phyloP scores from a whole-genome alignment of 108 stramenopile species.

The Epithemia pelagica region DNA sequence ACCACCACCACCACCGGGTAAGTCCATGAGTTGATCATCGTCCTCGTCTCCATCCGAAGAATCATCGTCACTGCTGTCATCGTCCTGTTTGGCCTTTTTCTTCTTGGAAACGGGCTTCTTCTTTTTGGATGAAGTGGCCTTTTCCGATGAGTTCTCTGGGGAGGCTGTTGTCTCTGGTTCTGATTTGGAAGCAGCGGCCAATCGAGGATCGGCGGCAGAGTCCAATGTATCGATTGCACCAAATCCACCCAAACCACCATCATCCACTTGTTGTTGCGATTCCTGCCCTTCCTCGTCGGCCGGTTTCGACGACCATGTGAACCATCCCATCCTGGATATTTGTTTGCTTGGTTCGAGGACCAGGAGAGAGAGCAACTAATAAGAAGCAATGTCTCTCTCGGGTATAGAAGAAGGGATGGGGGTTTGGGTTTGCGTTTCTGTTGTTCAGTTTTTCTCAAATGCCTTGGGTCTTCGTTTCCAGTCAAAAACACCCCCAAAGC shows the following conservation, averaged over 20 bases:
- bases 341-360: no score
- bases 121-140: background rate
- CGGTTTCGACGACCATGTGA: background rate
- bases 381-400: no score
- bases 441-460: no score
- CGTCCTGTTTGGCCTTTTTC: background rate
- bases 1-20: background rate
- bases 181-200: background rate
- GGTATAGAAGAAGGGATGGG: no score
- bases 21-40: constrained; percentile 3
- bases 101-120: background rate
- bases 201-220: background rate
- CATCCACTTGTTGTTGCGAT: background rate
- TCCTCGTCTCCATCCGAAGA: constrained; percentile 20
- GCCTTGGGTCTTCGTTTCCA: no score
- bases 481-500: no score
- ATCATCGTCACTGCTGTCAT: constrained; percentile 12
- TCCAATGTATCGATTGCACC: background rate
- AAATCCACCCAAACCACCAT: background rate
- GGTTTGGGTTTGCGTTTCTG: no score
- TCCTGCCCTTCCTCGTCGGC: background rate
- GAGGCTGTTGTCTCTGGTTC: background rate
- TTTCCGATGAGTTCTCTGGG: background rate
- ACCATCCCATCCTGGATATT: background rate
- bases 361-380: no score